Base-by-base conservation (phyloP, 2,329 filamentous ascomycete species). In the Chrysoporthe austroafricana region DNA sequence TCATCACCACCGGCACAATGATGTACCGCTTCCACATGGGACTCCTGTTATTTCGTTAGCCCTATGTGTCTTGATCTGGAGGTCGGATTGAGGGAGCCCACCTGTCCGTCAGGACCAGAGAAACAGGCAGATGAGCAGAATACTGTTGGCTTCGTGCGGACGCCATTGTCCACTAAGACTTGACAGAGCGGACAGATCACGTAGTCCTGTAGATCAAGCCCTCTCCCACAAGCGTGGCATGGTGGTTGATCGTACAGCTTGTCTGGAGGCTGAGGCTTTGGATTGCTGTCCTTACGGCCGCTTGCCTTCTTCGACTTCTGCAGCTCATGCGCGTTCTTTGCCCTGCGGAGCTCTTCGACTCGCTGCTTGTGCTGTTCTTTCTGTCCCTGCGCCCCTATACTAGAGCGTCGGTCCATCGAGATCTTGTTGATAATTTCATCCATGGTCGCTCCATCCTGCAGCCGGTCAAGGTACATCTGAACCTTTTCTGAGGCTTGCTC, bases 361-460 rank as follows among this genome's bases (percentile, higher is more conserved):
- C 76, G 73, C 67, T 72, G 70, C 43, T 70, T 72, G 44, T 77
- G 73, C 65, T 74, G 74, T 9, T 74, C 72, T 7, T 73, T 71
- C 63, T 76, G 73, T 7, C 72, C 71, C 16, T 65, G 67, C 1
- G 70, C 70, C 3, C 71, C 72, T 61, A 67, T 63, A 8, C 71
- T 71, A 11, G 72, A 69, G 54, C 74, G 71, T 39, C 70, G 66
- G 21, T 75, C 72, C 44, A 72, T 69, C 34, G 73, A 62, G 13
- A 75, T 72, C 48, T 69, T 71, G 26, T 72, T 72, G 32, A 74
- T 68, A 21, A 76, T 72, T 60, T 74, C 70, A 7, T 73, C 73
- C 70, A 77, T 71, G 4, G 72, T 69, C 48, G 65, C 66, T 39
- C 72, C 71, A 1, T 72, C 67, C 50, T 68, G 50, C 11, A 76